Evolutionary conservation across 129 eudicot genomes (phyloP).

Genomic region (Flaveria sonorensis): DNA sequence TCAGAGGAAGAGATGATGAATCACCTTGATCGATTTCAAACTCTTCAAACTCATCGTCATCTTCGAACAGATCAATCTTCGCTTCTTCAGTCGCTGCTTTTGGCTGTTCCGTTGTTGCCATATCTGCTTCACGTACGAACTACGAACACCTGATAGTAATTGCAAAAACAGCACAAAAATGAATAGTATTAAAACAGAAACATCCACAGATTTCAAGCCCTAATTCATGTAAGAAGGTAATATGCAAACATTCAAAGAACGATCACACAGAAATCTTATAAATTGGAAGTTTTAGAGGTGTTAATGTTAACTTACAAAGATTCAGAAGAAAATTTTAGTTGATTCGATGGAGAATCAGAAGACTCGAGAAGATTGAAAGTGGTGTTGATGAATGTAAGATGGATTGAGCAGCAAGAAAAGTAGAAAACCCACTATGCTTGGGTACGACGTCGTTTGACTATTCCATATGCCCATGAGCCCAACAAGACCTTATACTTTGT

Average conservation of each 20-base stretch:
- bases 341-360: constrained; percentile 11
- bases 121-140: constrained; percentile 14
- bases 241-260: neutral
- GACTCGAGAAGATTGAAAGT: neutral
- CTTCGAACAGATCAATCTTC: constrained; percentile 76
- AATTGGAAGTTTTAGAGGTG: neutral
- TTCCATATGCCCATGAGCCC: neutral
- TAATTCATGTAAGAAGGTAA: neutral
- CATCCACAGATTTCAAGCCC: constrained; percentile 8
- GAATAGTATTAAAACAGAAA: neutral
- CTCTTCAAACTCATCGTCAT: constrained; percentile 80
- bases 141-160: constrained; percentile 10
- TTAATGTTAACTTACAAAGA: neutral
- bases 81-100: constrained; percentile 66
- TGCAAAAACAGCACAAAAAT: neutral
- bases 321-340: constrained; percentile 2
- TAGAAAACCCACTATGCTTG: neutral
- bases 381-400: constrained; percentile 7
- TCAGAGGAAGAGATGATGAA: neutral
- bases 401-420: constrained; percentile 25
- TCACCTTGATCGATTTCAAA: constrained; percentile 72
- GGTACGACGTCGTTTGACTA: neutral
- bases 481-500: constrained; percentile 5
- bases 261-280: neutral
- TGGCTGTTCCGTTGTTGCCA: constrained; percentile 58